Conservation (phyloP, 2,329 filamentous ascomycete species). For the Harringtonia aguacate region DNA sequence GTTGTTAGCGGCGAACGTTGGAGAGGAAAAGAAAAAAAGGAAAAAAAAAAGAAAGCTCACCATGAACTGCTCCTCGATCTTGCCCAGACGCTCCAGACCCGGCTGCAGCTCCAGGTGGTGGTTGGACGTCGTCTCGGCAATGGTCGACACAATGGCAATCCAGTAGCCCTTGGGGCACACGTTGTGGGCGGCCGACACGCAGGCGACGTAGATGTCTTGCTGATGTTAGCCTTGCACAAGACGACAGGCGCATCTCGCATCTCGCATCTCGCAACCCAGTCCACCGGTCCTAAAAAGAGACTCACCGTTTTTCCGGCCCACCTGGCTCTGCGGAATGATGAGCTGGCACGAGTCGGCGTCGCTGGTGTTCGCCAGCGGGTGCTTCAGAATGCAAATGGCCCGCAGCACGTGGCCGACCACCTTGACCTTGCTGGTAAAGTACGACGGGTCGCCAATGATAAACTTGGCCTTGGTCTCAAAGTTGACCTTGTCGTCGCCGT, state of each 20-base stretch:
- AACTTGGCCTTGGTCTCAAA: conserved; percentile 95
- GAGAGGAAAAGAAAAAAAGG: neutral
- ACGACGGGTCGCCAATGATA: conserved; percentile 91
- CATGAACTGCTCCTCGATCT: conserved; percentile 97
- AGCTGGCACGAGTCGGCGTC: conserved; percentile 85
- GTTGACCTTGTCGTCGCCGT: conserved; percentile 74
- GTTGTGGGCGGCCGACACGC: conserved; percentile 91
- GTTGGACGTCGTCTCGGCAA: conserved; percentile 84
- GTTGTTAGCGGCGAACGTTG: conserved; percentile 3
- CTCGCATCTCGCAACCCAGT: too few species aligned
- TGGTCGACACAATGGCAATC: conserved; percentile 96
- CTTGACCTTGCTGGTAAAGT: conserved; percentile 85
- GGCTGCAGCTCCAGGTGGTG: conserved; percentile 92
- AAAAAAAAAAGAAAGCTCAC: conserved; percentile 27
- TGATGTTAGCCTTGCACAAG: conserved; percentile 1
- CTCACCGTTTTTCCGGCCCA: conserved; percentile 90
- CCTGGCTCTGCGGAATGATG: conserved; percentile 96
- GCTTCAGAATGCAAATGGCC: conserved; percentile 95
- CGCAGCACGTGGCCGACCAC: conserved; percentile 85
- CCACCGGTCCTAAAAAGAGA: too few species aligned
- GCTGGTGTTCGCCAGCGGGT: conserved; percentile 83
- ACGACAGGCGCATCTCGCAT: too few species aligned
- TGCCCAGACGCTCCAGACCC: conserved; percentile 82
- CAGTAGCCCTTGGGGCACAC: conserved; percentile 99
- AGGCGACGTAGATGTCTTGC: conserved; percentile 88